phyloP scores from a whole-genome alignment of 768 basidiomycete species.

The Dictyophora rubrovolvata region DNA sequence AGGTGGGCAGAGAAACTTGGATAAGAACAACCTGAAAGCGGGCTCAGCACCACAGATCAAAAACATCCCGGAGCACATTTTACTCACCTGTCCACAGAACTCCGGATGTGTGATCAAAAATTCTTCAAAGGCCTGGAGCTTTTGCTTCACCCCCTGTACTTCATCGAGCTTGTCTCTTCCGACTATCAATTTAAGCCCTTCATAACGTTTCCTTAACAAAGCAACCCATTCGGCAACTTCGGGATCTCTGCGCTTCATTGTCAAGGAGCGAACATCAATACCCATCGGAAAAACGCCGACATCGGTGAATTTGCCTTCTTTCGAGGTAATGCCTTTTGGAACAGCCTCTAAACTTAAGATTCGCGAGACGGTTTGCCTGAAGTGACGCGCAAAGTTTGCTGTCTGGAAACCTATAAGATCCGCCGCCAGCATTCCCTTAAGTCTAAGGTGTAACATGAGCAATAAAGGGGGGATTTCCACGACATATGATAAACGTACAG shows the following conservation, averaged over 20 bases:
- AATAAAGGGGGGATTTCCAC: neutral
- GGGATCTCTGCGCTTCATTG: slow-evolving; percentile 55
- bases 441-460: slow-evolving; percentile 23
- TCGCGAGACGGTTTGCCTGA: slow-evolving; percentile 73
- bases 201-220: slow-evolving; percentile 68
- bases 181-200: slow-evolving; percentile 79
- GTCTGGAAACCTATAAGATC: slow-evolving; percentile 93
- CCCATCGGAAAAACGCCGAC: slow-evolving; percentile 89
- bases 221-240: slow-evolving; percentile 80
- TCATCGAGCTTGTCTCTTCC: slow-evolving; percentile 86
- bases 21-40: slow-evolving; percentile 58
- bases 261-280: slow-evolving; percentile 64
- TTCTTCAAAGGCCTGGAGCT: slow-evolving; percentile 71
- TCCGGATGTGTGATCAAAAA: slow-evolving; percentile 76
- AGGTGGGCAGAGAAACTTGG: slow-evolving; percentile 79
- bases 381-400: slow-evolving; percentile 73
- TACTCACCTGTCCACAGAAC: slow-evolving; percentile 58
- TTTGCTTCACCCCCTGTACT: slow-evolving; percentile 77
- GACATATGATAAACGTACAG: slow-evolving; percentile 2
- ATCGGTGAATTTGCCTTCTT: slow-evolving; percentile 55
- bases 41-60: neutral
- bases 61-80: neutral
- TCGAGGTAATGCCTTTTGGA: slow-evolving; percentile 70
- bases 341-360: slow-evolving; percentile 73
- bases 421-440: slow-evolving; percentile 85